A percentile compares a stretch with the other conserved stretches of the same genome.
These are phyloP conservation scores for Xanthoconium purpureum DNA, from an alignment of 768 basidiomycete genomes.

Conservation along the genomic window DNA sequence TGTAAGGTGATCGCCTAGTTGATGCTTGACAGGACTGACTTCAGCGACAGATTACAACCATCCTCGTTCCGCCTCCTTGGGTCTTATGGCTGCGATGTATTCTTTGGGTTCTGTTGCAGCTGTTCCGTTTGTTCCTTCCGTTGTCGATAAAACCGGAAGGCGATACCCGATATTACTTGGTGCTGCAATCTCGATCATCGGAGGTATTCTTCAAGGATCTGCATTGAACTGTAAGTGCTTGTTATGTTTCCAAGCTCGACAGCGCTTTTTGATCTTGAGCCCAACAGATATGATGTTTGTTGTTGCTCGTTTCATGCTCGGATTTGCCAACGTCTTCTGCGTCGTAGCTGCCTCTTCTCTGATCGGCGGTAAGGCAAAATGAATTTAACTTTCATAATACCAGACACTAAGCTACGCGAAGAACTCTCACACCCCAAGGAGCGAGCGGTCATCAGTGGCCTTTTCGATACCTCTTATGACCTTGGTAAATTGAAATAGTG, in stretches of 20 bases:
- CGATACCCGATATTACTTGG: conserved; percentile 12
- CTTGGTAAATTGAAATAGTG: neutral
- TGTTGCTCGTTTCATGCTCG: conserved; percentile 17
- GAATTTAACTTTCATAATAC: neutral
- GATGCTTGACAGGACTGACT: too few relatives aligned
- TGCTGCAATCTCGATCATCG: conserved; percentile 1
- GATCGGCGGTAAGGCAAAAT: conserved; percentile 14
- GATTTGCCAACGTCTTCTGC: conserved; percentile 11
- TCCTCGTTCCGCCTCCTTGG: conserved; percentile 45
- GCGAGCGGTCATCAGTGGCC: neutral
- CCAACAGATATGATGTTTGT: conserved; percentile 6
- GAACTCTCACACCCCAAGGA: conserved; percentile 21
- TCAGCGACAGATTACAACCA: conserved; percentile 44
- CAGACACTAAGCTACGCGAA: neutral
- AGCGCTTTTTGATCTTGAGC: neutral
- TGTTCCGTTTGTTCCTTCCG: conserved; percentile 37
- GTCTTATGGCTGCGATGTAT: conserved; percentile 43
- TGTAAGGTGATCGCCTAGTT: conserved; percentile 35
- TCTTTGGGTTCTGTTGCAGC: conserved; percentile 54
- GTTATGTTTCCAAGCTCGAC: neutral
- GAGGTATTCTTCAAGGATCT: conserved; percentile 15
- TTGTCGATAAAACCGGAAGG: conserved; percentile 9
- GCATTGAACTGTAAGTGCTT: conserved; percentile 8
- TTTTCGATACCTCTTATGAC: neutral
- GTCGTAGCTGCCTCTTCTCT: conserved; percentile 22